Evolutionary conservation across 495 filamentous ascomycete species (phyloP), one percentile per base, ranked within the genome.

Genomic region (Chaetomium fimeti): DNA sequence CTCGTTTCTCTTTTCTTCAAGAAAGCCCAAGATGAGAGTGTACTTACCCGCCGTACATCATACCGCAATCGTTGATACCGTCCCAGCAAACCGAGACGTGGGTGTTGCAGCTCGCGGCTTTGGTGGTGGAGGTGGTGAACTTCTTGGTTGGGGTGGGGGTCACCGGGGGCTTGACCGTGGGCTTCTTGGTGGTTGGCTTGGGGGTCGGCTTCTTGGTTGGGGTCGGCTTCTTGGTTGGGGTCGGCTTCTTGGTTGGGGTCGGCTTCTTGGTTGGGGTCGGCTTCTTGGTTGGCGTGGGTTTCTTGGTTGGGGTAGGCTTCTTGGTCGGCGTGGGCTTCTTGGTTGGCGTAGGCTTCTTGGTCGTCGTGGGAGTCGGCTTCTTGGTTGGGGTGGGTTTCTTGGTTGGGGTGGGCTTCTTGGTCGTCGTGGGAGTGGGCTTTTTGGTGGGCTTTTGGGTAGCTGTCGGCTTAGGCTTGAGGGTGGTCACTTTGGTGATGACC

Each of bases 1-100:
- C 27, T 27, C 29, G 18, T 11, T 18, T 54, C 5, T 0, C 20
- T n/a, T 15, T n/a, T 24, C 25, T 15, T 52, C 49, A 52, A 24
- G 13, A 28, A 15, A 28, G 27, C 22, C 22, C 8, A n/a, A 16
- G 49, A 0, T 15, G 20, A 20, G 20, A 16, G n/a, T 40, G 24
- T 20, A 61, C 69, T 9, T 65, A 69, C 69, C 64, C 67, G 58
- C 69, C 69, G 22, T 69, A 71, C 69, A 65, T 67, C 62, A 45
- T 36, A 6, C 69, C 69, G 27, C 65, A 70, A 47, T 62, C 63
- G 56, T 68, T 70, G 36, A 70, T 60, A 9, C 52, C 62, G 27
- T 70, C 65, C 54, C 45, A 56, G 55, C 68, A 70, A 16, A 68
- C 42, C 12, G 59, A 47, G 38, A 55, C 54, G 22, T 42, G 22